phyloP scores from a whole-genome alignment of 2,329 filamentous ascomycete genomes.

The Penicillium sp. region DNA sequence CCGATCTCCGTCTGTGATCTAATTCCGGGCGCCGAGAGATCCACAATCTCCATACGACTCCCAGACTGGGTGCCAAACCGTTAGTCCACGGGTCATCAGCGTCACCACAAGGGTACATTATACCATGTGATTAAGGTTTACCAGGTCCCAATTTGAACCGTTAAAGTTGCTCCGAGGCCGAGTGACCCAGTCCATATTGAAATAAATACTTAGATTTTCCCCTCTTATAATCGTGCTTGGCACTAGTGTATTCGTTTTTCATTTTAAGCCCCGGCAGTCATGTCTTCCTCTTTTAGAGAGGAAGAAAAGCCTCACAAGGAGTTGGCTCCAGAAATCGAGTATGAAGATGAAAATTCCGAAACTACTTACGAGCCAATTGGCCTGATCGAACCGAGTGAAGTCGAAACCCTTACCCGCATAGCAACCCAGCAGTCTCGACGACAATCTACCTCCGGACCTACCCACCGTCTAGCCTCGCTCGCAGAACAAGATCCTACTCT shows the following conservation, averaged over 20 bases:
- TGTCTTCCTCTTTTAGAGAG: not conserved
- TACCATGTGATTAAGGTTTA: not conserved
- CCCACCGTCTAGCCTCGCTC: constrained; percentile 10
- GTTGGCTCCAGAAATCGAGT: not conserved
- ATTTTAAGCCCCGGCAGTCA: not conserved
- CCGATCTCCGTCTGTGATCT: not conserved
- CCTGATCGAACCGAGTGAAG: constrained; percentile 15
- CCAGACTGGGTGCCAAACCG: not conserved
- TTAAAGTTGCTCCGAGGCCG: not conserved
- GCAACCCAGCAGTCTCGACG: constrained; percentile 20
- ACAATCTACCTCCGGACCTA: constrained; percentile 10
- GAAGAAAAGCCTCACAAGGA: not conserved
- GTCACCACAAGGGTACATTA: not conserved
- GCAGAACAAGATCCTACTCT: constrained; percentile 18
- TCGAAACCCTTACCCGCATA: constrained; percentile 21
- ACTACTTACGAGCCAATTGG: constrained; percentile 11
- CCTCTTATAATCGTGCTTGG: not conserved
- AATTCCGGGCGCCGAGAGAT: not conserved
- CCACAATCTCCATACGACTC: not conserved
- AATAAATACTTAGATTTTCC: not conserved
- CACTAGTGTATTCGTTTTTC: not conserved
- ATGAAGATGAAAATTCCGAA: not conserved
- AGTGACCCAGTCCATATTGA: not conserved
- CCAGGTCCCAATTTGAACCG: not conserved
- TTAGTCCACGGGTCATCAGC: not conserved